Base-by-base conservation (phyloP, 2,329 filamentous ascomycete genomes). In the Ophiosphaerella korrae region DNA sequence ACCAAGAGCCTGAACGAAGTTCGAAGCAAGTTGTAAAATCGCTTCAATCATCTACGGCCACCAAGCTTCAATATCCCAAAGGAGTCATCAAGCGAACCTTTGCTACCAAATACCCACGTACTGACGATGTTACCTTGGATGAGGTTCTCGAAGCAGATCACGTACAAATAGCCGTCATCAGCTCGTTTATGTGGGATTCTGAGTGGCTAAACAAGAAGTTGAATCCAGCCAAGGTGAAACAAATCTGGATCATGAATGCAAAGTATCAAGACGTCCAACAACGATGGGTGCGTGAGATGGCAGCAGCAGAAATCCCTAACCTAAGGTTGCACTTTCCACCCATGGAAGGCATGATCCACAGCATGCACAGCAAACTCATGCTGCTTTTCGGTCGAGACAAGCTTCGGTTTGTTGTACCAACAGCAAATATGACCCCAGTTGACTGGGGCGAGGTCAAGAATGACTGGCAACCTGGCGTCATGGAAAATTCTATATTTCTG, bases 361-460 rank as follows among this genome's bases (percentile, higher is more conserved):
- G 82, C 63, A 96, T 97, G 92, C 94, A 97, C 73, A 96, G 91
- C 42, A 97, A 99, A 70, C 79, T 97, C 37, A 92, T 96, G 82
- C 75, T 97, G 1, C 80, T 97, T n/a, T 93, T 92, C 63, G 90
- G 91, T 62, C 76, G 82, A 0, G 75, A 76, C 1, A 86, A 92
- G 69, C 74, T 97, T 13, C 85, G 94, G 6, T 80, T 99, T 38
- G 93, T 88, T 1, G 79, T 97, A 2, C 92, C 94, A 0, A 93
- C 88, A 3, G 94, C 92, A 1, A 99, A 99, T 64, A 77, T 97
- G 42, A 86, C 89, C 11, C 80, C 84, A 7, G 91, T 89, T 64
- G 93, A 99, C 68, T 97, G 94, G 92, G 93, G 92, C 8, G 90
- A 95, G 70, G 54, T 58, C 13, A 82, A 80, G 2, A 90, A 90